phyloP scores from a whole-genome alignment of 2,329 filamentous ascomycete species.

The Fusarium siculi region DNA sequence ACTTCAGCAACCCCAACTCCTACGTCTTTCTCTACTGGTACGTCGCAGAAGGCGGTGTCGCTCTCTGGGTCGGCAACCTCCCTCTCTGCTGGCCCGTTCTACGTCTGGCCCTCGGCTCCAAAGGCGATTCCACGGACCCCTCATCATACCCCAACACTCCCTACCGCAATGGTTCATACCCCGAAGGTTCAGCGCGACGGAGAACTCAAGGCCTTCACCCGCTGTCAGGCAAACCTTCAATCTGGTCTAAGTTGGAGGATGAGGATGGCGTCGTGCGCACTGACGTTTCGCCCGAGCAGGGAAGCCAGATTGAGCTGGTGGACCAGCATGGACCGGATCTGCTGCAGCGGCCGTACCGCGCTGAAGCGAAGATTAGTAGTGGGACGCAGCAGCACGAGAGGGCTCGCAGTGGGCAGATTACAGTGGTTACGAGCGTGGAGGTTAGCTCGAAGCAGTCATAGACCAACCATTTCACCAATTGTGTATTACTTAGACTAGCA shows the following conservation, averaged over 20 bases:
- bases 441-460: conserved; percentile 28
- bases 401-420: conserved; percentile 35
- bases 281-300: conserved; percentile 27
- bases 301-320: conserved; percentile 48
- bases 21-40: conserved; percentile 69
- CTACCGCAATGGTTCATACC: conserved; percentile 29
- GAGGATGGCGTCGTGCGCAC: conserved; percentile 27
- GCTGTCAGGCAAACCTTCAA: conserved; percentile 37
- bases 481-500: background rate
- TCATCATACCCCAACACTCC: conserved; percentile 37
- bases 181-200: conserved; percentile 32
- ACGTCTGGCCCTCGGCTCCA: conserved; percentile 52
- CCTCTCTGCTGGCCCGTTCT: conserved; percentile 69
- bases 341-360: conserved; percentile 21
- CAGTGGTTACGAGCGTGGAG: conserved; percentile 45
- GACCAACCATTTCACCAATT: background rate
- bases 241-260: conserved; percentile 48
- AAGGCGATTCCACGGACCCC: conserved; percentile 36
- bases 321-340: conserved; percentile 25
- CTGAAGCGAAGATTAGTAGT: conserved; percentile 9
- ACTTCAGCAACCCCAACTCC: conserved; percentile 66
- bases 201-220: conserved; percentile 22
- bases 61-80: conserved; percentile 69
- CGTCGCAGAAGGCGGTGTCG: conserved; percentile 67
- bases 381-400: background rate